Conservation (phyloP, 495 filamentous ascomycete species). For the Oleoguttula mirabilis region DNA sequence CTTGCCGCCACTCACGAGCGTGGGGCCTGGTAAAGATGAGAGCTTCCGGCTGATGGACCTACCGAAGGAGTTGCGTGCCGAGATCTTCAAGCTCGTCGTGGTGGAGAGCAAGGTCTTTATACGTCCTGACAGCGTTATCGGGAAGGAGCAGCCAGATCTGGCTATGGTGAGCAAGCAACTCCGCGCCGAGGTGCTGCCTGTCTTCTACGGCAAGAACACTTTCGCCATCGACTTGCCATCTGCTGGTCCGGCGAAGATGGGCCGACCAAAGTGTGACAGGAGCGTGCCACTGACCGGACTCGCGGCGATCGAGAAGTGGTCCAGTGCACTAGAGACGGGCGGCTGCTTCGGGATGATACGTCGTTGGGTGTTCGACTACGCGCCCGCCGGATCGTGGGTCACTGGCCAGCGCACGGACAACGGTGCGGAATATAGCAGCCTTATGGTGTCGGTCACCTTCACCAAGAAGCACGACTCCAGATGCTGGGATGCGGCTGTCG, state of each 20-base stretch:
- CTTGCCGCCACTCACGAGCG: background rate
- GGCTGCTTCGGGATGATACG: slow-evolving; percentile 11
- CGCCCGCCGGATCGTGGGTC: background rate
- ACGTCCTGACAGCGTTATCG: slow-evolving; percentile 2
- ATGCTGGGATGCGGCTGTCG: too few species aligned
- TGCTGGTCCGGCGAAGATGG: background rate
- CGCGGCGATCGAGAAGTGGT: background rate
- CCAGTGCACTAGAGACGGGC: background rate
- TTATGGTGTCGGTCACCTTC: slow-evolving; percentile 5
- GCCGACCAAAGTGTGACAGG: too few species aligned
- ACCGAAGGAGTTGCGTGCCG: background rate
- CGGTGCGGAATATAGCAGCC: background rate
- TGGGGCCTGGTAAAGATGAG: background rate
- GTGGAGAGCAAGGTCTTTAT: slow-evolving; percentile 10
- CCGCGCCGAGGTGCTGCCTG: slow-evolving; percentile 13
- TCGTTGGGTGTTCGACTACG: slow-evolving; percentile 6
- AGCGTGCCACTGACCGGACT: background rate
- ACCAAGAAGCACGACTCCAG: too few species aligned
- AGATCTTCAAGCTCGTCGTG: slow-evolving; percentile 7
- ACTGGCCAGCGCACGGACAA: background rate
- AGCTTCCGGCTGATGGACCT: slow-evolving; percentile 9
- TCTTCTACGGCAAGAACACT: slow-evolving; percentile 16
- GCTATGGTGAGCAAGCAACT: slow-evolving; percentile 12
- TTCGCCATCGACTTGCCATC: slow-evolving; percentile 11
- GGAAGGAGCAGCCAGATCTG: slow-evolving; percentile 16